phyloP scores from a whole-genome alignment of 2,329 filamentous ascomycete species.

The Beauveria australis region DNA sequence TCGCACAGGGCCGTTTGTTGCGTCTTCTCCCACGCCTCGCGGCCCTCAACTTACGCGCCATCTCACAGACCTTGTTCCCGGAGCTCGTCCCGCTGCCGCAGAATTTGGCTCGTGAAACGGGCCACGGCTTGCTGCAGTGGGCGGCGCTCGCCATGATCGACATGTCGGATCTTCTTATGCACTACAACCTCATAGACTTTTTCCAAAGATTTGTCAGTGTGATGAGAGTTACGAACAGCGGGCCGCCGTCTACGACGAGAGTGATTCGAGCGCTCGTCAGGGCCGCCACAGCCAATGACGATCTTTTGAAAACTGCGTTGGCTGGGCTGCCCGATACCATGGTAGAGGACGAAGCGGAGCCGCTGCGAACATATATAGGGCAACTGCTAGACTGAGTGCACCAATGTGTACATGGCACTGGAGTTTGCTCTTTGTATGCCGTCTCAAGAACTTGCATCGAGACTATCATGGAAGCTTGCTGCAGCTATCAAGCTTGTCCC shows the following conservation, averaged over 20 bases:
- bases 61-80: slow-evolving; percentile 30
- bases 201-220: slow-evolving; percentile 42
- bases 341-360: slow-evolving; percentile 42
- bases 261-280: slow-evolving; percentile 24
- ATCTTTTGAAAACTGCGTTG: slow-evolving; percentile 30
- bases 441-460: neutral
- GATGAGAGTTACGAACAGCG: slow-evolving; percentile 34
- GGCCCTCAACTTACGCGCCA: slow-evolving; percentile 33
- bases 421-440: neutral
- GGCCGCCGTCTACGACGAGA: slow-evolving; percentile 13
- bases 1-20: slow-evolving; percentile 46
- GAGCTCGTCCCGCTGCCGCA: slow-evolving; percentile 23
- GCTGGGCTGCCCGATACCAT: slow-evolving; percentile 38
- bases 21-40: slow-evolving; percentile 43
- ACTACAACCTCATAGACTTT: slow-evolving; percentile 43
- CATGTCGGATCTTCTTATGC: slow-evolving; percentile 40
- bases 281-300: slow-evolving; percentile 32
- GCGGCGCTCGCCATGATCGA: slow-evolving; percentile 45
- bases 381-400: neutral
- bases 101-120: slow-evolving; percentile 15
- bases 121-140: slow-evolving; percentile 40
- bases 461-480: neutral
- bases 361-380: slow-evolving; percentile 35
- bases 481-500: neutral
- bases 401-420: neutral